Conservation (phyloP, 768 basidiomycete genomes). For the Cyathus striatus region DNA sequence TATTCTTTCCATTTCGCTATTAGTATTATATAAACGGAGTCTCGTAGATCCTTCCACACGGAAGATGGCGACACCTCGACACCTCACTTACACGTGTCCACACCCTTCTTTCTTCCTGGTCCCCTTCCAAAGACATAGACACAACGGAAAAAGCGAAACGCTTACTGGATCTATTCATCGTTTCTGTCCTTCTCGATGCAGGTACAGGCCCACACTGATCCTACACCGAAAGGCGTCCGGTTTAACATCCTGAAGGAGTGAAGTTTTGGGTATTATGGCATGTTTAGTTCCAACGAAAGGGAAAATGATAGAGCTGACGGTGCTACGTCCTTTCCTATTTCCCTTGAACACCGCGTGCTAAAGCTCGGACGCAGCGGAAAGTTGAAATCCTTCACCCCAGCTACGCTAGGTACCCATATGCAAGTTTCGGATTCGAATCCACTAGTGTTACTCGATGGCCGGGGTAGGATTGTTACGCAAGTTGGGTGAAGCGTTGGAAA, state of each 20-base stretch:
- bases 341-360: background rate
- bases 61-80: constrained; percentile 88
- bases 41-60: constrained; percentile 86
- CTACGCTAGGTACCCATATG: constrained; percentile 61
- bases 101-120: constrained; percentile 58
- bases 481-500: constrained; percentile 65
- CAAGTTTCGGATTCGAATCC: constrained; percentile 78
- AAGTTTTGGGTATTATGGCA: constrained; percentile 81
- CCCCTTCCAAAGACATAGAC: constrained; percentile 29
- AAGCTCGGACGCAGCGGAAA: constrained; percentile 50
- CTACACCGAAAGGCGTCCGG: constrained; percentile 60
- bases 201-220: constrained; percentile 85
- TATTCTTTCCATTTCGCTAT: no score
- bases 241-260: constrained; percentile 56
- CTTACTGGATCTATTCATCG: constrained; percentile 83
- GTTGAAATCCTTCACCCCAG: constrained; percentile 56
- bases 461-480: constrained; percentile 71
- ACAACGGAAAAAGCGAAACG: constrained; percentile 61
- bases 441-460: constrained; percentile 88
- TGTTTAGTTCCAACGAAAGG: constrained; percentile 64
- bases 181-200: constrained; percentile 91
- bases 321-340: constrained; percentile 24
- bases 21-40: no score
- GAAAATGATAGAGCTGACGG: constrained; percentile 80
- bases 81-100: constrained; percentile 58